Conservation (phyloP, 2,329 filamentous ascomycete genomes). For the Scedosporium apiospermum region DNA sequence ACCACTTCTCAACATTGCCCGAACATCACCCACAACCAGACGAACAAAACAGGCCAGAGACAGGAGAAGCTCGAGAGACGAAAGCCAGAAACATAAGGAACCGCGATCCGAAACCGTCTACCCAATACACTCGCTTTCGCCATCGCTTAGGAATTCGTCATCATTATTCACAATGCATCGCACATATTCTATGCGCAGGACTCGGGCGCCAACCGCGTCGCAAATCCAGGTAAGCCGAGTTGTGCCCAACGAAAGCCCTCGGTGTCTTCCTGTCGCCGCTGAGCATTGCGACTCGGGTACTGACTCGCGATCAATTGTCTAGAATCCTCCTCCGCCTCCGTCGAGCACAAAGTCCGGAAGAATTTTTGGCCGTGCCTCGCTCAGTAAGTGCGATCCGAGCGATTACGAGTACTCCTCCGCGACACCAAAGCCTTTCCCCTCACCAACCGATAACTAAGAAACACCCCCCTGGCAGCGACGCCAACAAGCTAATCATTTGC, state of each 20-base stretch:
- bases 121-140: neutral
- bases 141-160: neutral
- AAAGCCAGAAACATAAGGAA: neutral
- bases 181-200: constrained; percentile 97
- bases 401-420: neutral
- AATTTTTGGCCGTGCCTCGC: constrained; percentile 75
- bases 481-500: neutral
- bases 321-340: constrained; percentile 88
- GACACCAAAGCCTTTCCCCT: neutral
- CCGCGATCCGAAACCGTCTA: no score
- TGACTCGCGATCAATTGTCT: constrained; percentile 13
- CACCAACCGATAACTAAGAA: neutral
- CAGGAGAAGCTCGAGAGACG: neutral
- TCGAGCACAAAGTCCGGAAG: constrained; percentile 87
- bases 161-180: constrained; percentile 68
- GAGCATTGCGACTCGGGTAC: neutral
- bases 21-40: no score
- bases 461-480: neutral
- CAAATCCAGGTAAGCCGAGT: constrained; percentile 45
- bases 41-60: neutral
- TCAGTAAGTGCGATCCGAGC: constrained; percentile 53
- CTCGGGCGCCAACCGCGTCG: constrained; percentile 89
- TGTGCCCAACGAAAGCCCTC: neutral
- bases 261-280: neutral
- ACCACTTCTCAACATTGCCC: neutral